Evolutionary conservation across 768 basidiomycete genomes (phyloP), one percentile per base, ranked within the genome.

Genomic region (Lactifluus pinguis): DNA sequence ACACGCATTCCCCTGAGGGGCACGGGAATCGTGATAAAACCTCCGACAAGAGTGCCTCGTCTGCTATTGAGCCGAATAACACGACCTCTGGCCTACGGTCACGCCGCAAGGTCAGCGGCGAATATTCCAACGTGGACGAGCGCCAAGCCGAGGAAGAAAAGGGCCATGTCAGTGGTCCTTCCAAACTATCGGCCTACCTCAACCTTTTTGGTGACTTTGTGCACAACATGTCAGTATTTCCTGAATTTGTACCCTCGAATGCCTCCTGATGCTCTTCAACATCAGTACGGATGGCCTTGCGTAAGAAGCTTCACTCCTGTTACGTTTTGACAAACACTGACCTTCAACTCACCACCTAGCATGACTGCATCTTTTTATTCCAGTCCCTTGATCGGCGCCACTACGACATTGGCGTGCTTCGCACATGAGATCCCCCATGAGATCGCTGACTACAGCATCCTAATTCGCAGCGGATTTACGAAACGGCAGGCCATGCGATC

Each of bases 281-380:
- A 21, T 53, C 65, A 91, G 89, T 67, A 95, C 92, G n/a, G 93
- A 95, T 76, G 93, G 93, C 50, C 80, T 95, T 53, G 88, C 88
- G 87, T 90, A 75, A 69, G 86, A 83, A 48, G 34, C 53, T n/a
- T 48, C 53, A 14, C 36, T 45, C 41, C 19, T 52, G 52, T 65
- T 64, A 53, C 60, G 64, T 65, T 58, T 63, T 57, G 62, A 55
- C 45, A 11, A 25, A 47, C 41, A 9, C 38, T 21, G 32, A 29
- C 42, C 55, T 25, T 49, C 44, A 39, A 44, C 29, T 30, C 57
- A 44, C 62, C 38, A 51, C 39, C 57, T 66, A 92, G 91, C 36
- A 93, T 95, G 89, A 88, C 92, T 15, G 92, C 93, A 55, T 92
- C 91, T n/a, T 95, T 95, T 77, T 95, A 95, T 71, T 92, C 91